Evolutionary conservation across 345 rosid species (phyloP), one percentile per base, ranked within the genome.

Genomic region (Litchi chinensis): DNA sequence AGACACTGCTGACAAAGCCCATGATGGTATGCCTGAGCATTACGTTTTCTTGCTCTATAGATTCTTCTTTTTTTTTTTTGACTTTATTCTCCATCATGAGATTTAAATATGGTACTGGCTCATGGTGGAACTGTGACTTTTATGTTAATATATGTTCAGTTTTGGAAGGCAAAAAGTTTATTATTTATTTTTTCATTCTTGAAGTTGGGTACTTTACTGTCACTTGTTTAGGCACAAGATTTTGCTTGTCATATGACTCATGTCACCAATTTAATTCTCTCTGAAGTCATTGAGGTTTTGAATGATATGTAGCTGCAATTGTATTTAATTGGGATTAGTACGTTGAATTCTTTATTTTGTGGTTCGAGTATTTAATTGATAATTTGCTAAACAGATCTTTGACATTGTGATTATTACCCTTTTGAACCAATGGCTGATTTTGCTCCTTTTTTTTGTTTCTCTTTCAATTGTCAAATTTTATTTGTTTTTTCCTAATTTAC

Each of bases 1-100:
- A 87, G 98, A 97, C 78, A 90, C 93, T 40, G 97, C 95, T 73
- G 98, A 97, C 24, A 93, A 86, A 79, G 97, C 98, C 64, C 95
- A 92, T 78, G 98, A 93, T 65, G 97, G 99, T 94, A 89, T 57
- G 82, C 41, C 73, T 60, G 9, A 44, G 73, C 74, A 39, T 79
- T 24, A 59, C 37, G 6, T 28, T 60, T 75, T 59, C 19, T 40
- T 54, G 43, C 57, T 65, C 43, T 71, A n/a, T 70, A 60, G 46
- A 0, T 43, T n/a, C n/a, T n/a, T n/a, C n/a, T n/a, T n/a, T n/a
- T n/a, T n/a, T 60, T 11, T 18, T 22, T 39, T 77, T 54, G 43
- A 6, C 24, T 64, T 48, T 68, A 13, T 59, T 71, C 26, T 68
- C 5, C 22, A 9, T 8, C n/a, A 59, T 59, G 22, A 18, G 24